Base-by-base conservation (phyloP, 164 flowering plant species). In the Dillenia suffruticosa region DNA sequence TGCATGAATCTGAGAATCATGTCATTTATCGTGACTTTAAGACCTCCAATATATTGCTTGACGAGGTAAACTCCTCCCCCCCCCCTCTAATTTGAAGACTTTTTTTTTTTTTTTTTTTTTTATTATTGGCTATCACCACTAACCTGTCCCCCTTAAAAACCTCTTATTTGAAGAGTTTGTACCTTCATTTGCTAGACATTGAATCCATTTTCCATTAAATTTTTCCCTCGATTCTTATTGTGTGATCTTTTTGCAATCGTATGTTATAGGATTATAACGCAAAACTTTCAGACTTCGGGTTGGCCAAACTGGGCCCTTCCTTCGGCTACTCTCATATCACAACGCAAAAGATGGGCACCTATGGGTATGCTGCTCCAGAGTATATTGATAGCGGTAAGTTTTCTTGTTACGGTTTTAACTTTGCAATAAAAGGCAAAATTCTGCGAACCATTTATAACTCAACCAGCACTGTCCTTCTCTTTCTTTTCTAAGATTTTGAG, bases 321-420 rank as follows among this genome's bases (percentile, higher is more conserved):
- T 64, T 68, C 10, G 81, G 84, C 40, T 46, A 67, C 51, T 77
- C 91, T 1, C 87, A 86, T 16, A 77, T 86, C 9, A 72, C 86
- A 4, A 82, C 88, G 0, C 72, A 76, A 0, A 46, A 72, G 11
- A 70, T 83, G 65, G 88, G 91, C 61, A 83, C 88, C 0, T 72
- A 77, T 50, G 87, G 86, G 0, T 83, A 83, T 55, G 85, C 86
- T 9, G 90, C 86, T 44, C 91, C 91, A 0, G 88, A 86, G 61
- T 86, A 86, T 43, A 64, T 83, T 8, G 73, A 83, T 6, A 81
- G 87, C 2, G 86, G 87, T 82, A 66, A 60, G 13, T 47, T 22
- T 62, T 12, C 54, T 8, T 45, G 7, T 4, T 5, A 32, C 5
- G 6, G 7, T 6, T 7, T 32, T 32, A 32, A 32, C 40, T 32